Evolutionary conservation across 2,329 filamentous ascomycete species (phyloP).

Genomic region (Xylariomycetidae sp.): DNA sequence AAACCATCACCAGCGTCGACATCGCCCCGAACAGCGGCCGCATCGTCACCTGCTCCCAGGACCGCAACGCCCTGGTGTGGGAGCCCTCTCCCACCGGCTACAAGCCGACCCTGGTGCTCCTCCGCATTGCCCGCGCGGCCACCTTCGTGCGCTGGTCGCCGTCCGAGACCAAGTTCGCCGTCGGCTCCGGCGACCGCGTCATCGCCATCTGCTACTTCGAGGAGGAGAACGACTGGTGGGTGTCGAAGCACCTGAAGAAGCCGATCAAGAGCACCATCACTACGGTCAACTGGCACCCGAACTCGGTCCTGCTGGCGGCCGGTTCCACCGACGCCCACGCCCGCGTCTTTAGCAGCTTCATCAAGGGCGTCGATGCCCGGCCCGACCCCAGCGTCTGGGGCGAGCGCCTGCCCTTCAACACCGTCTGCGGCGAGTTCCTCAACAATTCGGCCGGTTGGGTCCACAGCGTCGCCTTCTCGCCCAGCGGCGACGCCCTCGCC

Average conservation of each 20-base stretch:
- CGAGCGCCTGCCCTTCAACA: slow-evolving; percentile 94
- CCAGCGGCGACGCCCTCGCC: slow-evolving; percentile 84
- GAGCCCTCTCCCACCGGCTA: slow-evolving; percentile 87
- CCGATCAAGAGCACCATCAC: slow-evolving; percentile 97
- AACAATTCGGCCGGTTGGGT: slow-evolving; percentile 98
- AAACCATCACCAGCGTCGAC: slow-evolving; percentile 92
- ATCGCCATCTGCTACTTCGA: slow-evolving; percentile 99
- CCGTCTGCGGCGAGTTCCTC: slow-evolving; percentile 90
- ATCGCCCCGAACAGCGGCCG: slow-evolving; percentile 86
- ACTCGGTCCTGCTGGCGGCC: slow-evolving; percentile 88
- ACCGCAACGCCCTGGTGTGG: slow-evolving; percentile 97
- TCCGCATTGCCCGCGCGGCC: slow-evolving; percentile 93
- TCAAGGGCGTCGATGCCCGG: slow-evolving; percentile 86
- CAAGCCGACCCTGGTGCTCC: slow-evolving; percentile 93
- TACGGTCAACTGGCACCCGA: slow-evolving; percentile 92
- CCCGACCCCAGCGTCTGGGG: slow-evolving; percentile 89
- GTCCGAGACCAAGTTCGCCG: slow-evolving; percentile 94
- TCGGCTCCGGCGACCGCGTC: slow-evolving; percentile 89
- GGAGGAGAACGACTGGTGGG: slow-evolving; percentile 99
- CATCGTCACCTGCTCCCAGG: slow-evolving; percentile 97
- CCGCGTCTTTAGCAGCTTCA: slow-evolving; percentile 88
- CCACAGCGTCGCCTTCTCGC: slow-evolving; percentile 88
- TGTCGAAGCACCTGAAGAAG: slow-evolving; percentile 99
- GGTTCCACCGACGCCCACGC: slow-evolving; percentile 97
- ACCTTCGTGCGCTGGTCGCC: slow-evolving; percentile 98